Percentiles rank a stretch among this genome's conserved stretches.
phyloP scores from a whole-genome alignment of 2,329 filamentous ascomycete genomes.

The Plectosphaerella cucumerina region DNA sequence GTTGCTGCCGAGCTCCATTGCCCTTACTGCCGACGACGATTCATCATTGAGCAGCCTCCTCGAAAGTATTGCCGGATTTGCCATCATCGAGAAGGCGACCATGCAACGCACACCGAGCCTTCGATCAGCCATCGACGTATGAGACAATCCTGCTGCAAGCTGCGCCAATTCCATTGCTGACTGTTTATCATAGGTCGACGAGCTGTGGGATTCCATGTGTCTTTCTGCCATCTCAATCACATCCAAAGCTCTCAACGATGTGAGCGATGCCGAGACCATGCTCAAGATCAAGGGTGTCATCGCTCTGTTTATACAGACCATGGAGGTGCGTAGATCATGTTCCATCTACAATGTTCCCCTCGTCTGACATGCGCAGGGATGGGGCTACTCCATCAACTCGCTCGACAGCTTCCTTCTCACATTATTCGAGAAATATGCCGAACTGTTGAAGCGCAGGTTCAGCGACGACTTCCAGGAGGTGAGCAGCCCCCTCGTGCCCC shows the following conservation, averaged over 20 bases:
- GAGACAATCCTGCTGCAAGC: conserved; percentile 18
- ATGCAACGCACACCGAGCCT: conserved; percentile 83
- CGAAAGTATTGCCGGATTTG: conserved; percentile 92
- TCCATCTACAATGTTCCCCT: background rate
- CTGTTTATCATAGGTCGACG: conserved; percentile 66
- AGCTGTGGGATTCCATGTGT: conserved; percentile 98
- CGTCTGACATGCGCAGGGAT: conserved; percentile 52
- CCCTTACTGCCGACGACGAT: conserved; percentile 77
- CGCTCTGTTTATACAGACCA: conserved; percentile 93
- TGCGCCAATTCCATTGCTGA: background rate
- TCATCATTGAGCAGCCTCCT: conserved; percentile 83
- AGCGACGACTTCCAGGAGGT: conserved; percentile 95
- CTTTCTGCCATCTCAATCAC: conserved; percentile 80
- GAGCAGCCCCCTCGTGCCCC: conserved; percentile 11
- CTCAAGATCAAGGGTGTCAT: conserved; percentile 94
- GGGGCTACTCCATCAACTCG: conserved; percentile 79
- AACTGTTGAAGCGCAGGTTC: conserved; percentile 84
- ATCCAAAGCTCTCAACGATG: conserved; percentile 68
- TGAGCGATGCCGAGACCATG: conserved; percentile 85
- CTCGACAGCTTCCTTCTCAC: conserved; percentile 83
- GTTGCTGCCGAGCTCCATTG: conserved; percentile 71
- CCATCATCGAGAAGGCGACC: conserved; percentile 92
- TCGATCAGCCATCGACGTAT: conserved; percentile 75
- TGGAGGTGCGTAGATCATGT: conserved; percentile 63
- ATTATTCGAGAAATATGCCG: conserved; percentile 90